Evolutionary conservation across 257 asterid species (phyloP), one percentile per base, ranked within the genome.

Genomic region (Scutellaria galericulata): DNA sequence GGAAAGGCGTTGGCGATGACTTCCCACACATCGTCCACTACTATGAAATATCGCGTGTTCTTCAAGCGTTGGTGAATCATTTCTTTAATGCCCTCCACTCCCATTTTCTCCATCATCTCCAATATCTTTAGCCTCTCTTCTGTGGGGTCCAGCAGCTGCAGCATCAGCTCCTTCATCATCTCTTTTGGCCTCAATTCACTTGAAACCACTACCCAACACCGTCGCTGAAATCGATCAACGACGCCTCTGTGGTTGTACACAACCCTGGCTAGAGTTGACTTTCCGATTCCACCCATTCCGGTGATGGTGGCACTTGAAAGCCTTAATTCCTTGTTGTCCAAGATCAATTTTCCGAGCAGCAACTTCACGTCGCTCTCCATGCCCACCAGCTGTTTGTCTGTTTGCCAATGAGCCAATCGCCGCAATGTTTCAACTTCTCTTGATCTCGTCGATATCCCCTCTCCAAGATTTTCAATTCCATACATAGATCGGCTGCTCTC

Each of bases 131-230:
- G 45, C 64, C 1, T 13, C 15, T 58, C 7, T 11, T 58, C 20
- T 31, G 22, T 6, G 7, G 20, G 1, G 0, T 3, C 0, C 10
- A 22, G 45, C 22, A 58, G 5, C 10, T 31, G 45, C 22, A 58
- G 7, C 9, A 58, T 12, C 7, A 58, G 0, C 46, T 58, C 22
- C 45, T 58, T 58, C 45, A 58, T 35, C 1, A 51, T 22, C 45
- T 77, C 71, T 62, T 14, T 5, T 0, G 67, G 77, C 5, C 13
- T 54, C 42, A 69, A 54, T 7, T 76, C 68, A 24, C 51, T 53
- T 10, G 77, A 71, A 6, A 71, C 77, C 51, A 48, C 55, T 13
- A 71, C 70, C 73, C 81, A 77, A 45, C 64, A 77, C 7, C 77
- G 64, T 35, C 7, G 3, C 1, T 64, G 64, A 41, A 71, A 77